Conservation (phyloP, 1,284 basidiomycete species). For the Mrakiaceae sp. region DNA sequence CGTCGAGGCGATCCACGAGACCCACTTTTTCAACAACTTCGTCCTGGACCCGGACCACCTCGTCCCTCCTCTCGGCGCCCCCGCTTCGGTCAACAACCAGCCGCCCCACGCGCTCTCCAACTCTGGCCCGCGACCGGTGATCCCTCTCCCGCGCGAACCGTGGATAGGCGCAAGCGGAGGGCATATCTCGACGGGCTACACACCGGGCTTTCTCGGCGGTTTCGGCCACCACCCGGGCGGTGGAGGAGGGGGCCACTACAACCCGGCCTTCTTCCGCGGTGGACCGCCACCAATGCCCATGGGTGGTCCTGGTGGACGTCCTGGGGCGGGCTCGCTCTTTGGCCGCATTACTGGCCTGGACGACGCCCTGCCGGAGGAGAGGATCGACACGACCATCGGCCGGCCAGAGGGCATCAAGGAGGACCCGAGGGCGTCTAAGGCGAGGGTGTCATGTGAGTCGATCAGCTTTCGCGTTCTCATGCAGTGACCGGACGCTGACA, state of each 20-base stretch:
- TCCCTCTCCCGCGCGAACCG: background rate
- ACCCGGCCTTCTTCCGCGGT: background rate
- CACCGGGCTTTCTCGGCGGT: conserved; percentile 13
- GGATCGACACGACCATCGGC: conserved; percentile 14
- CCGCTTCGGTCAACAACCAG: conserved; percentile 32
- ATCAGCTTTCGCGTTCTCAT: too few species aligned
- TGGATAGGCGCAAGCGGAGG: background rate
- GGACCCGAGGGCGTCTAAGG: conserved; percentile 20
- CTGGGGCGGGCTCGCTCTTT: background rate
- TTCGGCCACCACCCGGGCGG: conserved; percentile 1
- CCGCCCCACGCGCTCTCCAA: conserved; percentile 1
- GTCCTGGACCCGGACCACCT: conserved; percentile 84
- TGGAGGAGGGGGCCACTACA: background rate
- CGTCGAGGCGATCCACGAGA: conserved; percentile 42
- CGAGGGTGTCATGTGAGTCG: conserved; percentile 5
- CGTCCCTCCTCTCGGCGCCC: conserved; percentile 45
- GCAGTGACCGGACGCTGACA: background rate
- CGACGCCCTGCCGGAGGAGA: background rate
- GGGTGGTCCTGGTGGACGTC: conserved; percentile 3
- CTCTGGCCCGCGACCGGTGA: background rate
- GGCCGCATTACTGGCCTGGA: conserved; percentile 1
- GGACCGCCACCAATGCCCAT: background rate
- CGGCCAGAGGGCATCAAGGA: conserved; percentile 14
- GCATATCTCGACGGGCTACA: conserved; percentile 6
- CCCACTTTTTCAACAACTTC: conserved; percentile 84